Evolutionary conservation across 768 basidiomycete genomes (phyloP), one percentile per base, ranked within the genome.

Genomic region (Kwoniella mangroviensis): DNA sequence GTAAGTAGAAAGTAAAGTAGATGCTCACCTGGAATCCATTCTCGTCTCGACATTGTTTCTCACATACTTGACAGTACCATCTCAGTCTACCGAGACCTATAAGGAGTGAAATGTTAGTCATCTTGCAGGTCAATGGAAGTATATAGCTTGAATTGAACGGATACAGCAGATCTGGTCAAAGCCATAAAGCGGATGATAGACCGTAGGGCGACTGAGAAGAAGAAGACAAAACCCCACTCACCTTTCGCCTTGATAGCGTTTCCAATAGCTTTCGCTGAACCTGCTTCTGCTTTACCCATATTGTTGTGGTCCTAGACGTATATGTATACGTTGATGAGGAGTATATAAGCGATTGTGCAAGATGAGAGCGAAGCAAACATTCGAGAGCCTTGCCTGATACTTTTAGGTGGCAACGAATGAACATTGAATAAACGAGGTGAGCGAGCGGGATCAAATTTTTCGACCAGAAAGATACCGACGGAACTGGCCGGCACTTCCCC

Each of bases 1-100:
- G 63, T 26, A 26, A 54, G 24, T 34, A 34, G 34, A 34, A 34
- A 34, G 34, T 34, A 19, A 54, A 51, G 11, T 21, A 26, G 28
- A 40, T 7, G 4, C 76, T 60, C 63, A 79, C 78, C 75, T 80
- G 77, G 88, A 98, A 99, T 19, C 95, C 97, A 84, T 99, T 99
- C 86, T 98, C 97, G 84, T 98, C 81, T 34, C 95, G 87, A 83
- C 96, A 98, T 84, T 98, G 96, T 83, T 99, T 99, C 87, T 98
- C 86, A 88, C 97, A 98, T 74, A 98, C 93, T 87, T 99, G 96
- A 80, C 96, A 98, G 85, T 92, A 99, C 96, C 95, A 98, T 72
- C 95, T 88, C 73, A 98, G 88, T 79, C 94, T 89, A 84, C 97
- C 96, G 59, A 96, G 86, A 76, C 94, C 78, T 78, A 13, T 61